phyloP scores from a whole-genome alignment of 1,139 yeast genomes.

The Trichomonascaceae sp. region DNA sequence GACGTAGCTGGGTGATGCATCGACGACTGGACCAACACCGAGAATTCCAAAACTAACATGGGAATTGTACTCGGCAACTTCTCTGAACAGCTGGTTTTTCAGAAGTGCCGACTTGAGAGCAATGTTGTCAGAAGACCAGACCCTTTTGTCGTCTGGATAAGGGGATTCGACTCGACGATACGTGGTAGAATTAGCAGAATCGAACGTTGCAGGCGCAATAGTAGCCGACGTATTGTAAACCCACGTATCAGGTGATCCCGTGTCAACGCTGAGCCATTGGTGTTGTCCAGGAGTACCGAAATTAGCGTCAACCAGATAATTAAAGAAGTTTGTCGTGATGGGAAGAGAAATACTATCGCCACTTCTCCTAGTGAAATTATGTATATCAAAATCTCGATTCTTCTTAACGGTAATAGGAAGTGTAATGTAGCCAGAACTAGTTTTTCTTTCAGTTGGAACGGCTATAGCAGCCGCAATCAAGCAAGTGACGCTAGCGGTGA shows the following conservation, averaged over 20 bases:
- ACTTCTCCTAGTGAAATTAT: neutral
- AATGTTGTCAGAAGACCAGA: constrained; percentile 43
- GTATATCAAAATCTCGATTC: too few relatives aligned
- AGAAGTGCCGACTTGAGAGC: constrained; percentile 4
- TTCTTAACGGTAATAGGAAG: neutral
- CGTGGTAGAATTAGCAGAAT: constrained; percentile 11
- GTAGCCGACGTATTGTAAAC: constrained; percentile 21
- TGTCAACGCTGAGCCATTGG: constrained; percentile 42
- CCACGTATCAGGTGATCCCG: constrained; percentile 47
- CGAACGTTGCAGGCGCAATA: neutral
- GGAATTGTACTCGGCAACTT: neutral
- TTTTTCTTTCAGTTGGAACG: too few relatives aligned
- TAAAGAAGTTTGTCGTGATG: neutral
- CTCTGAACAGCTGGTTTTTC: constrained; percentile 4
- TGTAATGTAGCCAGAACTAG: neutral
- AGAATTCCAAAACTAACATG: constrained; percentile 10
- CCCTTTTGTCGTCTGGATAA: constrained; percentile 33
- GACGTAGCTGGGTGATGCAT: constrained; percentile 16
- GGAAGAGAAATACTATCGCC: neutral
- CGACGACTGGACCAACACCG: constrained; percentile 11
- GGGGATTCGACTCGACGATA: constrained; percentile 12
- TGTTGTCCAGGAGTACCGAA: constrained; percentile 41
- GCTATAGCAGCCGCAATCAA: too few relatives aligned
- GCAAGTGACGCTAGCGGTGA: too few relatives aligned
- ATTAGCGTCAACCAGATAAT: neutral